Percentiles rank a stretch among this genome's conserved stretches.
Conservation (phyloP, 306 rosid genomes). For the Prunus persica region Prunus_persica_NCBIv2 NC_034016.1:21279001-21279500, state of each 20-base stretch:
- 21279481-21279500: neutral
- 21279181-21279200: neutral
- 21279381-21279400: neutral
- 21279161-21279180: neutral
- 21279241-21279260: constrained; percentile 65
- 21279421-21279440: neutral
- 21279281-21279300: constrained; percentile 84
- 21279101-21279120: neutral
- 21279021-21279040: neutral
- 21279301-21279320: constrained; percentile 95
- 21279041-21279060: neutral
- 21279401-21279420: neutral
- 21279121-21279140: neutral
- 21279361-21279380: neutral
- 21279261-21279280: constrained; percentile 81
- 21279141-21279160: neutral
- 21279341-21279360: constrained; percentile 7
- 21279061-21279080: neutral
- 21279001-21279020: neutral
- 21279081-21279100: neutral
- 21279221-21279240: constrained; percentile 85
- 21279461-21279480: neutral
- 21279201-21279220: constrained; percentile 74
- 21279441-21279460: neutral
- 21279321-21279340: constrained; percentile 59